Percentiles rank a stretch among this genome's conserved stretches.
These are phyloP conservation scores for Arthrobotrys megalospora DNA, from an alignment of 2,329 filamentous ascomycete species.

Conservation along the genomic window DNA sequence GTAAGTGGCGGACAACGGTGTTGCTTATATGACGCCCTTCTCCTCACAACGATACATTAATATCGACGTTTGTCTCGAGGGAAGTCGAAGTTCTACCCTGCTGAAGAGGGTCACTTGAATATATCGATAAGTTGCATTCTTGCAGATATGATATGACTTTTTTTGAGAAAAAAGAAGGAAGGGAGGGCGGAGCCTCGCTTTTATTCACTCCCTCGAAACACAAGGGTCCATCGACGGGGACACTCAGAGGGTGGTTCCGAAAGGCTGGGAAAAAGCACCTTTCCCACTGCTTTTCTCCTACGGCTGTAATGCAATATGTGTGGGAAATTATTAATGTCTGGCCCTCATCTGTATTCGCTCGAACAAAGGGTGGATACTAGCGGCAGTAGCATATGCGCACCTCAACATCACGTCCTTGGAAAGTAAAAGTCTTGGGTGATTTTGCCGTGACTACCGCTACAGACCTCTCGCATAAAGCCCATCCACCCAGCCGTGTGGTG, in stretches of 20 bases:
- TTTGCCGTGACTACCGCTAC: slow-evolving; percentile 45
- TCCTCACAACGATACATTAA: slow-evolving; percentile 13
- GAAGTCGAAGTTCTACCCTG: slow-evolving; percentile 19
- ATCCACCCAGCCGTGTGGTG: slow-evolving; percentile 42
- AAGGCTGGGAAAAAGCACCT: slow-evolving; percentile 43
- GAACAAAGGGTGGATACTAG: slow-evolving; percentile 26
- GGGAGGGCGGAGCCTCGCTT: slow-evolving; percentile 49
- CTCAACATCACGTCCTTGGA: slow-evolving; percentile 27
- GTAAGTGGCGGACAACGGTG: background rate
- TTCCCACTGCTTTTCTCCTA: slow-evolving; percentile 12
- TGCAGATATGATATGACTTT: slow-evolving; percentile 29
- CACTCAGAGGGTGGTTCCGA: slow-evolving; percentile 38
- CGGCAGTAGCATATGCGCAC: slow-evolving; percentile 30
- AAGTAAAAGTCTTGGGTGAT: slow-evolving; percentile 32
- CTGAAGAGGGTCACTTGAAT: slow-evolving; percentile 35
- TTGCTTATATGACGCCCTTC: slow-evolving; percentile 17
- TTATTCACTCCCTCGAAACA: slow-evolving; percentile 42
- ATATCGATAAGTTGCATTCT: slow-evolving; percentile 52
- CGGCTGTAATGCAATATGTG: slow-evolving; percentile 44
- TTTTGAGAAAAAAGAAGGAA: slow-evolving; percentile 18
- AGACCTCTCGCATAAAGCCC: slow-evolving; percentile 31
- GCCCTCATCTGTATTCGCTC: slow-evolving; percentile 26
- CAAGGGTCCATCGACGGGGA: slow-evolving; percentile 48
- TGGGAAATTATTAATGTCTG: slow-evolving; percentile 42
- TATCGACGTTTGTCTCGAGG: slow-evolving; percentile 12